Evolutionary conservation across 805 yeast species (phyloP).

Genomic region (Myxozyma kluyveri): DNA sequence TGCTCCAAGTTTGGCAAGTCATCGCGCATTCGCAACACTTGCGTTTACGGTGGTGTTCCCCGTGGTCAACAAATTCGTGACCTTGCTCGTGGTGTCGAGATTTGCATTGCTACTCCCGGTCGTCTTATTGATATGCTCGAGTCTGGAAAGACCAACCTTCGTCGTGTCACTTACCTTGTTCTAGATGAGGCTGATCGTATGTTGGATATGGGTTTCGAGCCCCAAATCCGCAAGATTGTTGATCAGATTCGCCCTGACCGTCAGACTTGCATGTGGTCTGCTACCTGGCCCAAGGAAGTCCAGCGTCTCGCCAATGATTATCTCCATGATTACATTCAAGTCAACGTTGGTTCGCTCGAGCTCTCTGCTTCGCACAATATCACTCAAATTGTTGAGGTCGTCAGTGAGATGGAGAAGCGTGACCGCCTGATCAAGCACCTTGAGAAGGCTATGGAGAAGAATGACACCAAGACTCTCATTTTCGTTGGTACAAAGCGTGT

Average conservation of each 20-base stretch:
- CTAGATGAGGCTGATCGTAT: conserved; percentile 99
- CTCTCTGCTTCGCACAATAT: conserved; percentile 95
- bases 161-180: conserved; percentile 94
- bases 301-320: conserved; percentile 90
- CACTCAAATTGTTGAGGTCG: conserved; percentile 84
- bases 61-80: conserved; percentile 97
- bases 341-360: conserved; percentile 88
- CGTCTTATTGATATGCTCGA: conserved; percentile 97
- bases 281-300: conserved; percentile 99
- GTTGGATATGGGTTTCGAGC: conserved; percentile 99
- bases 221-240: conserved; percentile 97
- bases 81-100: conserved; percentile 91
- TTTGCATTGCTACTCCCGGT: conserved; percentile 97
- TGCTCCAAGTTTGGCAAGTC: conserved; percentile 91
- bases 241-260: conserved; percentile 96
- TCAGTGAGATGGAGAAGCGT: conserved; percentile 89
- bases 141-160: conserved; percentile 87
- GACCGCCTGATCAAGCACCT: conserved; percentile 81
- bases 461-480: conserved; percentile 73
- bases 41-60: conserved; percentile 98
- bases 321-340: conserved; percentile 90
- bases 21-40: conserved; percentile 82
- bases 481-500: conserved; percentile 97
- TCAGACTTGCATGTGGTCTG: conserved; percentile 99
- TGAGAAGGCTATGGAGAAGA: conserved; percentile 66